These are phyloP conservation scores for Leccinellum albellum DNA, from an alignment of 768 basidiomycete species.

Conservation along the genomic window DNA sequence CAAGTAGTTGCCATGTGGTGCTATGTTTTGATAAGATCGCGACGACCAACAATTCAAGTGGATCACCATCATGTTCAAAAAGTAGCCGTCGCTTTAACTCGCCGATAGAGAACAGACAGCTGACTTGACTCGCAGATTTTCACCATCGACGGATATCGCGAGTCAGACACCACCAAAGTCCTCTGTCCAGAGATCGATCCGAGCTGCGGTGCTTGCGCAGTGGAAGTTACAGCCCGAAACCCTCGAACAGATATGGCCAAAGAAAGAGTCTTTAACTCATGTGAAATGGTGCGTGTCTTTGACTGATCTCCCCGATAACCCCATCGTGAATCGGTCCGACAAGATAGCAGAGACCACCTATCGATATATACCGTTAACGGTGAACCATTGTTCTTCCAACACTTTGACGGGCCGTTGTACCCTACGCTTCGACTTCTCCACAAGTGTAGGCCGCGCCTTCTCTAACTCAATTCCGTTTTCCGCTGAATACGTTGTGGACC, in stretches of 20 bases:
- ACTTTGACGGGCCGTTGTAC: conserved; percentile 89
- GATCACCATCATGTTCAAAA: conserved; percentile 66
- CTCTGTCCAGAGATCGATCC: conserved; percentile 88
- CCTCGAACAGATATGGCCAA: conserved; percentile 93
- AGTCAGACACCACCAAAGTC: conserved; percentile 90
- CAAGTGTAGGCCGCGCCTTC: conserved; percentile 61
- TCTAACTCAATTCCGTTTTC: not conserved
- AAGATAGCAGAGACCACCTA: conserved; percentile 85
- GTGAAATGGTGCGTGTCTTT: conserved; percentile 71
- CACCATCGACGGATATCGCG: conserved; percentile 74
- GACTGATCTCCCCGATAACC: conserved; percentile 9
- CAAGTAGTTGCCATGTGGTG: not conserved
- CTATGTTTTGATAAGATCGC: conserved; percentile 13
- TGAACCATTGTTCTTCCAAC: conserved; percentile 91
- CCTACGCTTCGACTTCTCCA: conserved; percentile 89
- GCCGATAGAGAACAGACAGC: conserved; percentile 1
- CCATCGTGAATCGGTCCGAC: conserved; percentile 15
- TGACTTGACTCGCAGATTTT: conserved; percentile 48
- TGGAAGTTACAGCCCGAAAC: conserved; percentile 78
- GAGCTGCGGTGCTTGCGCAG: conserved; percentile 73
- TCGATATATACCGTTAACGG: conserved; percentile 87
- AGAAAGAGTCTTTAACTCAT: conserved; percentile 91
- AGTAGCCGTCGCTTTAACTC: conserved; percentile 37
- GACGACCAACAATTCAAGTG: not conserved
- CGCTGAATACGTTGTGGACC: not conserved